Conservation (phyloP, 805 yeast species). For the Candida pini region DNA sequence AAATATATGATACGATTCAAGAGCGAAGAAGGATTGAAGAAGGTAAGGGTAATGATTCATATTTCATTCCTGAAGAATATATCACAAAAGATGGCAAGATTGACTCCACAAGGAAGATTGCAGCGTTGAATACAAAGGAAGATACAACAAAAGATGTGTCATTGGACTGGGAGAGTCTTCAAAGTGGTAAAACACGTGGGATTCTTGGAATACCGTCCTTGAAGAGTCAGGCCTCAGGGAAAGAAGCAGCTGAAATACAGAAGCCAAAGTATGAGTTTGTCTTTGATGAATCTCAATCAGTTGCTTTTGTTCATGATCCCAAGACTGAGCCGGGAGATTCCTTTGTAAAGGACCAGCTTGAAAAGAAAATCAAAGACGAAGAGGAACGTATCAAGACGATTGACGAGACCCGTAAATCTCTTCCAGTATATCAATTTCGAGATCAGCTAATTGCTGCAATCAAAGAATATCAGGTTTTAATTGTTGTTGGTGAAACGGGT, state of each 20-base stretch:
- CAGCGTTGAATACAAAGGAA: constrained; percentile 35
- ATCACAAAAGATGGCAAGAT: constrained; percentile 45
- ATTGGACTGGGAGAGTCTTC: constrained; percentile 53
- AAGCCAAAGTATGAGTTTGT: constrained; percentile 63
- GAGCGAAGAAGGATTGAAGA: constrained; percentile 32
- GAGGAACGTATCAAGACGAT: constrained; percentile 32
- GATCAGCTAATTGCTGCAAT: constrained; percentile 57
- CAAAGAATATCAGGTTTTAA: constrained; percentile 59
- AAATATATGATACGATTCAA: constrained; percentile 38
- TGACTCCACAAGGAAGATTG: constrained; percentile 50
- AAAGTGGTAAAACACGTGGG: constrained; percentile 31
- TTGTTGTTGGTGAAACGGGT: constrained; percentile 93
- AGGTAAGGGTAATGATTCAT: constrained; percentile 29
- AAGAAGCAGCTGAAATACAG: no score
- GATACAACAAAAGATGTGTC: constrained; percentile 14
- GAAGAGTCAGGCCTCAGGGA: constrained; percentile 4
- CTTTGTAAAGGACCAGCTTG: constrained; percentile 28
- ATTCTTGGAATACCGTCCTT: background rate
- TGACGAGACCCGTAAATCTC: constrained; percentile 50
- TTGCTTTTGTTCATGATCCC: constrained; percentile 46
- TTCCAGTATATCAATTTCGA: constrained; percentile 71
- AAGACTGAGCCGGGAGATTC: constrained; percentile 19
- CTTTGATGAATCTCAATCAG: constrained; percentile 59
- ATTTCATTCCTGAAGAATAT: constrained; percentile 49
- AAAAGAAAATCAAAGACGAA: constrained; percentile 30